A percentile compares a stretch with the other conserved stretches of the same genome.
These are phyloP conservation scores for Dimargaris xerosporica DNA, from an alignment of 192 early-diverging fungal genomes.

Conservation along the genomic window DNA sequence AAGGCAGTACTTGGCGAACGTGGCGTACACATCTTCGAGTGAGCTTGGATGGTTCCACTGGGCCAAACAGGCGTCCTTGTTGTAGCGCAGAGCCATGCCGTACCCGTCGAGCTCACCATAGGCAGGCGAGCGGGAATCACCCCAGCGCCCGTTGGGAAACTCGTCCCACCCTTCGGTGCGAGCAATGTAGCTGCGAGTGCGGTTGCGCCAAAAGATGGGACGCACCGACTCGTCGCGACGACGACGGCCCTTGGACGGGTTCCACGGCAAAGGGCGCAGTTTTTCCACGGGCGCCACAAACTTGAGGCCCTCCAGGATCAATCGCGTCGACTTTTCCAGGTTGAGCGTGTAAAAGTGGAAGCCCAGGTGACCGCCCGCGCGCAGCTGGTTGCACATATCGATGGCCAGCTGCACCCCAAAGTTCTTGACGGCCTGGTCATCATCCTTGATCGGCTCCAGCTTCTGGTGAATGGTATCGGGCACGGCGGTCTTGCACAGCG, in stretches of 20 bases:
- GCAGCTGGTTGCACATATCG: conserved; percentile 69
- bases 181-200: conserved; percentile 77
- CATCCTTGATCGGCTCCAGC: conserved; percentile 95
- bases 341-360: conserved; percentile 97
- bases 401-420: conserved; percentile 75
- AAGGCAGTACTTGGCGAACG: conserved; percentile 76
- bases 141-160: conserved; percentile 97
- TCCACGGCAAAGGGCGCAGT: conserved; percentile 44
- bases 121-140: conserved; percentile 86
- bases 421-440: conserved; percentile 92
- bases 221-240: conserved; percentile 90
- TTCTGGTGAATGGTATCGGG: conserved; percentile 69
- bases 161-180: conserved; percentile 93
- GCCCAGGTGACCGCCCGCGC: conserved; percentile 55
- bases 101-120: conserved; percentile 73
- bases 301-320: conserved; percentile 74
- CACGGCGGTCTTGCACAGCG: conserved; percentile 73
- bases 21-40: conserved; percentile 43
- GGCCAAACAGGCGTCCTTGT: conserved; percentile 44
- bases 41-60: conserved; percentile 68
- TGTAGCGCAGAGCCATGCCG: conserved; percentile 62
- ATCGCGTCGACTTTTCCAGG: conserved; percentile 70
- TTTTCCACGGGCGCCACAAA: conserved; percentile 59
- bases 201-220: conserved; percentile 98
- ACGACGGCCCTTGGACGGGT: conserved; percentile 64